A percentile compares a stretch with the other conserved stretches of the same genome.
Evolutionary conservation across 129 eudicot species (phyloP).

Genomic region (Rutidosis leptorrhynchoides): DNA sequence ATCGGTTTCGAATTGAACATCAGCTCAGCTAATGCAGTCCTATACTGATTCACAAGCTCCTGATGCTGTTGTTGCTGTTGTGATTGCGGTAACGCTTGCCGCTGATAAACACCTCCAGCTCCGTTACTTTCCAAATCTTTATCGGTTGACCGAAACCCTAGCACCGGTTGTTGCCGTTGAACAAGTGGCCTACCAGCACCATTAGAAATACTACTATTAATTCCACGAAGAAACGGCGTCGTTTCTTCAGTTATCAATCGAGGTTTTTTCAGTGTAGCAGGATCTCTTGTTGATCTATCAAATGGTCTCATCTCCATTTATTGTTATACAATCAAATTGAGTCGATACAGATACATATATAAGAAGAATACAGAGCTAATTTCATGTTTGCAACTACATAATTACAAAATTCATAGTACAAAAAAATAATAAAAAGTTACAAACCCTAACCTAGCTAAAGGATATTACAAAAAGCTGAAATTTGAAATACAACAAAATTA

Average conservation of each 20-base stretch:
- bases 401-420: neutral
- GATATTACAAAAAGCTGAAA: conserved; percentile 17
- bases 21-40: conserved; percentile 74
- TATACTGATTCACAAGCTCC: conserved; percentile 83
- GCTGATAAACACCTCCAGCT: conserved; percentile 41
- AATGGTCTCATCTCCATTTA: conserved; percentile 71
- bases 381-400: conserved; percentile 15
- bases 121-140: conserved; percentile 42
- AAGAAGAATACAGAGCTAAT: conserved; percentile 23
- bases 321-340: conserved; percentile 6
- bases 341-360: conserved; percentile 10
- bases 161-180: conserved; percentile 35
- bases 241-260: conserved; percentile 53
- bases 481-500: neutral
- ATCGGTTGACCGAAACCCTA: conserved; percentile 32
- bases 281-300: conserved; percentile 68
- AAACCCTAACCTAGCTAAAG: conserved; percentile 34
- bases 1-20: conserved; percentile 92
- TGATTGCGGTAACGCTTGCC: conserved; percentile 21
- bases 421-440: neutral
- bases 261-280: conserved; percentile 56
- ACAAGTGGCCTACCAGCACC: conserved; percentile 41
- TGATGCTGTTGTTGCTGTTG: conserved; percentile 60
- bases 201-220: conserved; percentile 33
- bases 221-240: conserved; percentile 17